A percentile compares a stretch with the other conserved stretches of the same genome.
Conservation (phyloP, 1,284 basidiomycete species). For the Mycena citricolor region DNA sequence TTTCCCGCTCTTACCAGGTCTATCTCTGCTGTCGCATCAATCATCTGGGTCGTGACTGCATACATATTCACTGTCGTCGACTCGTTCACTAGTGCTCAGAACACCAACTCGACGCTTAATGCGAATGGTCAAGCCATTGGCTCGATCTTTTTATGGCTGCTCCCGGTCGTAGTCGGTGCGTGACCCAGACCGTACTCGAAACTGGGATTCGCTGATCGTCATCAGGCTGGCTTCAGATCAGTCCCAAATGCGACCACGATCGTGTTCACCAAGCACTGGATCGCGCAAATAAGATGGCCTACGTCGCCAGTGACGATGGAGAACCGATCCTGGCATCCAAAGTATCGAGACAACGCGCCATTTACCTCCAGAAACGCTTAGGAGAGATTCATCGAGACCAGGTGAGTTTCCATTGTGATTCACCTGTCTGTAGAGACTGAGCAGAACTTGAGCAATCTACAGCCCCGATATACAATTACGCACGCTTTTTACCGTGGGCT, state of each 20-base stretch:
- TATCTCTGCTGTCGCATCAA: conserved; percentile 37
- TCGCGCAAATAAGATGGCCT: conserved; percentile 6
- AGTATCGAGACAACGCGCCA: neutral
- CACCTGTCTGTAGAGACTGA: too few species aligned
- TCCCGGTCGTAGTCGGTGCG: conserved; percentile 8
- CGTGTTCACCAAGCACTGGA: conserved; percentile 3
- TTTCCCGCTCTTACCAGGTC: conserved; percentile 35
- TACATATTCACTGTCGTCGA: conserved; percentile 42
- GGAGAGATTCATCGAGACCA: conserved; percentile 18
- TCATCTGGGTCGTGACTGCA: conserved; percentile 42
- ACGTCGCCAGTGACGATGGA: neutral
- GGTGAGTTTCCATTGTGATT: too few species aligned
- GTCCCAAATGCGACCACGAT: conserved; percentile 1
- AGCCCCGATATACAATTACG: conserved; percentile 33
- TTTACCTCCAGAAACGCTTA: neutral
- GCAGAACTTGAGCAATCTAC: conserved; percentile 27
- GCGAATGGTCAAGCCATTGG: conserved; percentile 9
- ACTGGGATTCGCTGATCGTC: too few species aligned
- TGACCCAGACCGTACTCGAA: too few species aligned
- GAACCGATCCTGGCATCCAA: neutral
- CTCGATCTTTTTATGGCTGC: conserved; percentile 9
- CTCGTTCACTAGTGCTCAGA: conserved; percentile 28
- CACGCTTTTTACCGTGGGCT: conserved; percentile 30
- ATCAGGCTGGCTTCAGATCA: conserved; percentile 13
- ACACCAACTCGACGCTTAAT: conserved; percentile 3